A percentile compares a stretch with the other conserved stretches of the same genome.
These are phyloP conservation scores for Nemania abortiva DNA, from an alignment of 2,329 filamentous ascomycete genomes.

Conservation along the genomic window DNA sequence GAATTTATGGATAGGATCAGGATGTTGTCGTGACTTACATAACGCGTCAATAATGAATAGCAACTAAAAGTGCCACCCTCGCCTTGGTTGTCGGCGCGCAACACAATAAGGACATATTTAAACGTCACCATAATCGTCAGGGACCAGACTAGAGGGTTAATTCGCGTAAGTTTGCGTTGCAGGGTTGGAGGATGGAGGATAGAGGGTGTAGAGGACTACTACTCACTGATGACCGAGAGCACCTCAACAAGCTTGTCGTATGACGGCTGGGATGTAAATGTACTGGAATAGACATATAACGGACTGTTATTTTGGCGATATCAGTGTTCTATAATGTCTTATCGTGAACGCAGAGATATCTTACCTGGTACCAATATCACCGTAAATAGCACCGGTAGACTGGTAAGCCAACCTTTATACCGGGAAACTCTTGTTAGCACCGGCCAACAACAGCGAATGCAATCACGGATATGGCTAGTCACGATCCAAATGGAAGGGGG, in stretches of 20 bases:
- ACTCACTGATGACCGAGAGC: slow-evolving; percentile 69
- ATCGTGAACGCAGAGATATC: slow-evolving; percentile 9
- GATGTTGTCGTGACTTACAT: slow-evolving; percentile 53
- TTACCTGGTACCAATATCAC: slow-evolving; percentile 70
- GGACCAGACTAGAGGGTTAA: slow-evolving; percentile 66
- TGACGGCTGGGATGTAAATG: slow-evolving; percentile 67
- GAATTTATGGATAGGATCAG: not conserved
- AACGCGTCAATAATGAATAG: slow-evolving; percentile 73
- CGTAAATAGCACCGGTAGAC: slow-evolving; percentile 75
- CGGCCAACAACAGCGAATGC: slow-evolving; percentile 6
- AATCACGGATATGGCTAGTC: not conserved
- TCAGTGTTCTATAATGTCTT: slow-evolving; percentile 5
- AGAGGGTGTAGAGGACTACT: not conserved
- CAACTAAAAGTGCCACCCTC: slow-evolving; percentile 78
- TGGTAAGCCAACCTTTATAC: slow-evolving; percentile 69
- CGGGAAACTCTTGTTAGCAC: slow-evolving; percentile 11
- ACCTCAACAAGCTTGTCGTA: slow-evolving; percentile 72
- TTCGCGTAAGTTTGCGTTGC: slow-evolving; percentile 5
- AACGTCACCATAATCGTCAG: slow-evolving; percentile 76
- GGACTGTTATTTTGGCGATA: slow-evolving; percentile 57
- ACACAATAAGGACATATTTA: slow-evolving; percentile 76
- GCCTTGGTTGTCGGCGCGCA: slow-evolving; percentile 76
- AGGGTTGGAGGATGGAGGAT: too few species aligned
- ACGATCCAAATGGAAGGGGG: slow-evolving; percentile 20
- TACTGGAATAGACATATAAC: slow-evolving; percentile 79